phyloP scores from a whole-genome alignment of 208 protist genomes.

The Leishmania braziliensis region DNA sequence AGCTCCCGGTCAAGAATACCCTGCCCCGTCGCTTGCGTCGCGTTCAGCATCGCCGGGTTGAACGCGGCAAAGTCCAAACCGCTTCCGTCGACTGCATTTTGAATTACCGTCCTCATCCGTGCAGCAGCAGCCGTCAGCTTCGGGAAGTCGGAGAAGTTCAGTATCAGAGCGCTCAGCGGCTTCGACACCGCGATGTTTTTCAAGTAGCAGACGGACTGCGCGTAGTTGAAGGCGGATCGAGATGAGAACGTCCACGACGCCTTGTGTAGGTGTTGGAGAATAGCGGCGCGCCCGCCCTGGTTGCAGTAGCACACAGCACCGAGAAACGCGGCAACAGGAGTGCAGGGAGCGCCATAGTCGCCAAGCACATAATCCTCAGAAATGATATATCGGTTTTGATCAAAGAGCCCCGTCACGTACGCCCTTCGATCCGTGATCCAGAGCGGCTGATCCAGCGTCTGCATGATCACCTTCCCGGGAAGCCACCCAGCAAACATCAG shows the following conservation, averaged over 20 bases:
- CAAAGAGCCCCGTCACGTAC: constrained; percentile 38
- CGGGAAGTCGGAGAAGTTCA: not conserved
- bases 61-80: not conserved
- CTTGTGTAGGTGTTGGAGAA: not conserved
- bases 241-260: not conserved
- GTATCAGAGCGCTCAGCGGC: not conserved
- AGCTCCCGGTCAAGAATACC: constrained; percentile 1
- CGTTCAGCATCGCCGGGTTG: not conserved
- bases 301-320: constrained; percentile 55
- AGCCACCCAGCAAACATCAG: constrained; percentile 55
- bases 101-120: not conserved
- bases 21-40: not conserved
- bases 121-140: not conserved
- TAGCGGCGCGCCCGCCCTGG: constrained; percentile 1
- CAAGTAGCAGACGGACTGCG: constrained; percentile 10
- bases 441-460: constrained; percentile 15
- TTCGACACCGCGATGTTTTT: not conserved
- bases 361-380: constrained; percentile 56
- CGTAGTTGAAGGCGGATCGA: not conserved
- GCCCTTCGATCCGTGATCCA: constrained; percentile 20
- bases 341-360: constrained; percentile 51
- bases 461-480: constrained; percentile 23
- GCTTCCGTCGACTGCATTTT: not conserved
- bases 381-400: constrained; percentile 56
- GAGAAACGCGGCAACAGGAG: not conserved